These are phyloP conservation scores for Zoysia japonica DNA, from an alignment of 176 grass and related monocot genomes.

Conservation along the genomic window DNA sequence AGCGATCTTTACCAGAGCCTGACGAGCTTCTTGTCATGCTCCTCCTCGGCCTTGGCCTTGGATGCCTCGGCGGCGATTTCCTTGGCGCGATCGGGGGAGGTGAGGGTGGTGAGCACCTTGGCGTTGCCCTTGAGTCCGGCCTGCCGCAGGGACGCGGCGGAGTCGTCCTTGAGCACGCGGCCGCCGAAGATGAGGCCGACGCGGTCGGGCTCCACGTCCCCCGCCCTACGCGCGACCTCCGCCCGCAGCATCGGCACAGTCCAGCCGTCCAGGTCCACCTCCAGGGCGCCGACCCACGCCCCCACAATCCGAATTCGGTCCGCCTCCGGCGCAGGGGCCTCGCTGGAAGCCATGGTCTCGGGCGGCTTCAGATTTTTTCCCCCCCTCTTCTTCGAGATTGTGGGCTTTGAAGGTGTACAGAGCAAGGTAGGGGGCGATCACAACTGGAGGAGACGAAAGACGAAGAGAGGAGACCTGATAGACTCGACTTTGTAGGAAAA, in stretches of 20 bases:
- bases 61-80: constrained; percentile 58
- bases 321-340: constrained; percentile 2
- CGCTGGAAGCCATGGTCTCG: constrained; percentile 39
- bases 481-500: too few relatives aligned
- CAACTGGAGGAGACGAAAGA: too few relatives aligned
- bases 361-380: not conserved
- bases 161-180: constrained; percentile 71
- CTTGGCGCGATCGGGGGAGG: constrained; percentile 58
- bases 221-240: constrained; percentile 70
- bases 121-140: constrained; percentile 72
- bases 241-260: constrained; percentile 88
- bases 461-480: too few relatives aligned
- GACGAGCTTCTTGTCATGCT: constrained; percentile 56
- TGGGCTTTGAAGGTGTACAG: too few relatives aligned
- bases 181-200: constrained; percentile 90
- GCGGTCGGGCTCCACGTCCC: constrained; percentile 49
- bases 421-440: too few relatives aligned
- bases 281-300: constrained; percentile 70
- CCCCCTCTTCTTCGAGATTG: not conserved
- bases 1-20: constrained; percentile 62
- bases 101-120: constrained; percentile 74
- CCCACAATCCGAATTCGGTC: constrained; percentile 68
- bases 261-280: constrained; percentile 62
- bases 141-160: constrained; percentile 41
- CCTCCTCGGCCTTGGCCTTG: constrained; percentile 59